Evolutionary conservation across 768 basidiomycete genomes (phyloP), one percentile per base, ranked within the genome.

Genomic region (Baorangia bicolor): DNA sequence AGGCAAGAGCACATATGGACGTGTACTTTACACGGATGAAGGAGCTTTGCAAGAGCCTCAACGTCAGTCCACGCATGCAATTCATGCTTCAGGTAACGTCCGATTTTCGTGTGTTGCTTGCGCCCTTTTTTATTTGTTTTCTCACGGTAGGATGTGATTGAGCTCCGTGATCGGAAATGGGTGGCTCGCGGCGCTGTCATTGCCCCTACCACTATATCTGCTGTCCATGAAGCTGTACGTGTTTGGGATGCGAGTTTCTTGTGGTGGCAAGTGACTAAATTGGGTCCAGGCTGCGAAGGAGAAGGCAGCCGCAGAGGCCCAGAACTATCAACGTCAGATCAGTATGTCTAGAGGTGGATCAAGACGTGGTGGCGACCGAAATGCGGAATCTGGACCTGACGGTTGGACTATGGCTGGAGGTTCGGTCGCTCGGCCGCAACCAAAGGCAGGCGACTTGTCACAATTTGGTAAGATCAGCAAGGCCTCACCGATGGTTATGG

Each of bases 1-100:
- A 92, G 77, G 87, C 92, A 30, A 84, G 81, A 45, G 87, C 85
- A 16, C 90, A 92, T 65, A 90, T 98, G 84, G 87, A 90, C 63
- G 87, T 95, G 31, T 97, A 97, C 80, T 97, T 98, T 78, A 78
- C 81, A 35, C 83, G 96, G 52, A 94, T 99, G 86, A 84, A 85
- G 68, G 85, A 90, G 69, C 77, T 98, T 59, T 76, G 81, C 39
- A 87, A 87, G 75, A 91, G 84, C 63, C 73, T 63, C 16, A 86
- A 88, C 50, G 85, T 97, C 58, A 85, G 84, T 55, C 81, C 93
- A 18, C 88, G 97, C 64, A 92, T 98, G 83, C 86, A 87, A 53
- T 98, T 90, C 75, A 97, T 98, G 94, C 80, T 99, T 54, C 85
- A 92, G 85, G 95, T 96, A 57, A 53, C 82, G 75, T 35, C 3